These are phyloP conservation scores for Panus rudis DNA, from an alignment of 768 basidiomycete species.

Conservation along the genomic window DNA sequence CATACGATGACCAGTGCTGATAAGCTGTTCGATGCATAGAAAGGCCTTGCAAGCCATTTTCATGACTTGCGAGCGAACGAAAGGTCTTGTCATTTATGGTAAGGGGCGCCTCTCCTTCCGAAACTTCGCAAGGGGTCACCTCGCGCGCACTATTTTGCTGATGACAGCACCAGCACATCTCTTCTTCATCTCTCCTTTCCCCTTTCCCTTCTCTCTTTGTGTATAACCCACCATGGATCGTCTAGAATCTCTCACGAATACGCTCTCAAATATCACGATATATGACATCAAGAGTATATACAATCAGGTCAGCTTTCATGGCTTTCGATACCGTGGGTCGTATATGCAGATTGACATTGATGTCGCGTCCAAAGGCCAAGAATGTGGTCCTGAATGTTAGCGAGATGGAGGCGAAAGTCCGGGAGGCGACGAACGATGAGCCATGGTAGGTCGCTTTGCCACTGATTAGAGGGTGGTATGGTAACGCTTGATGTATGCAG, in stretches of 20 bases:
- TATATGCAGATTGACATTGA: background rate
- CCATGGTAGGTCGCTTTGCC: conserved; percentile 68
- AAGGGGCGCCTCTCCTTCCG: no score
- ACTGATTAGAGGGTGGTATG: background rate
- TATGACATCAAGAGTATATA: conserved; percentile 96
- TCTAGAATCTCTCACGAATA: conserved; percentile 65
- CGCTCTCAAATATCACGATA: conserved; percentile 76
- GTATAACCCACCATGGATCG: conserved; percentile 67
- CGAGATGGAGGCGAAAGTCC: conserved; percentile 96
- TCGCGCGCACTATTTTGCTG: no score
- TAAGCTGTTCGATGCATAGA: no score
- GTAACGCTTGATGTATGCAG: conserved; percentile 32
- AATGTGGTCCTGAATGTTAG: conserved; percentile 94
- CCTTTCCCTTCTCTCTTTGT: conserved; percentile 11
- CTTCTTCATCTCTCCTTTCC: conserved; percentile 8
- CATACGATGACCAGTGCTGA: no score
- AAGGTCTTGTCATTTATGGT: no score
- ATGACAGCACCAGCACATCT: conserved; percentile 3
- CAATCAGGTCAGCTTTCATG: conserved; percentile 58
- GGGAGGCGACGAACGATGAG: conserved; percentile 96
- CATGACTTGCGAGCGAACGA: no score
- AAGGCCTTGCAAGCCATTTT: no score
- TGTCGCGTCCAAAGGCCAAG: conserved; percentile 57
- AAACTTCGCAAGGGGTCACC: no score
- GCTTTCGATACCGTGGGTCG: background rate